Evolutionary conservation across 2,329 filamentous ascomycete species (phyloP), one percentile per base, ranked within the genome.

Genomic region (Sarocladium brachiariae): DNA sequence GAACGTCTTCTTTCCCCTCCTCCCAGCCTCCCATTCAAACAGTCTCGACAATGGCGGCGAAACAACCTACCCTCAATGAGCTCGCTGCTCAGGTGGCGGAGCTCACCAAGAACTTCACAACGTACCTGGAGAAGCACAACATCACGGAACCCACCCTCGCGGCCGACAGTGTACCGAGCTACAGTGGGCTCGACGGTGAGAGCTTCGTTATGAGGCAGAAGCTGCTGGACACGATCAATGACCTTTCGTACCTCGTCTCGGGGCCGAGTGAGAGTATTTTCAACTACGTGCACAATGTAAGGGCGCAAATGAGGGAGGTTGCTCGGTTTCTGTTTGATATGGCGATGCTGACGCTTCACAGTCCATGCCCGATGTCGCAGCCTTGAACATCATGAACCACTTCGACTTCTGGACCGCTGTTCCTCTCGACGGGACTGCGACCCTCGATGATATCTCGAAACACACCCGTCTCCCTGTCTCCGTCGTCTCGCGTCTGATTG

Each of bases 331-430:
- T n/a, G n/a, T n/a, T n/a, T n/a, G n/a, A n/a, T n/a, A n/a, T n/a
- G n/a, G n/a, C n/a, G n/a, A 24, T n/a, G 21, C 37, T 41, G 37
- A 47, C 30, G 21, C 13, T 3, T 16, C 4, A 19, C 18, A 74
- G 71, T 64, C 59, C 30, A 65, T 73, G 45, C 72, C 73, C 2
- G 72, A 76, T 53, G 64, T 68, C 3, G 65, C 70, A 6, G 57
- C 62, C 10, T 65, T 78, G 33, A 74, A 75, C 55, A 61, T 75
- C 13, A 61, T 78, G 14, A 77, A 77, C 57, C 64, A 73, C 54
- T 78, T 78, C 57, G 63, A 77, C 56, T 76, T 78, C 56, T 78
- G 73, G 72, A 63, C 66, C 10, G 69, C 72, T 4, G 73, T 80
- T 5, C 74, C 76, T 2, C 49, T 77, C 1, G 63, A 70, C 21